Percentiles rank a stretch among this genome's conserved stretches.
Conservation (phyloP, 169 alveolate genomes). For the Plasmodium malariae region DNA sequence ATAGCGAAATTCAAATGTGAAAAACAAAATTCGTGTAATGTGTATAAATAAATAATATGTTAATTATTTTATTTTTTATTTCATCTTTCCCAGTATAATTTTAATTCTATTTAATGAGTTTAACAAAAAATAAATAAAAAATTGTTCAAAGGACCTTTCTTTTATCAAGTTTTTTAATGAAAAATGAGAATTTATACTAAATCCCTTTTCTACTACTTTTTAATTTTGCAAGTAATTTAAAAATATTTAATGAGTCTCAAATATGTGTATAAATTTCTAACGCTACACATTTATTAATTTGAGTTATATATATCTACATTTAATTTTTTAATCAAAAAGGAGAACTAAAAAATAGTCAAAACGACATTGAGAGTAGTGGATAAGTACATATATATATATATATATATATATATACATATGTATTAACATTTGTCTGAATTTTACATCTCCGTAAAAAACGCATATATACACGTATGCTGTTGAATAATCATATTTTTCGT, state of each 20-base stretch:
- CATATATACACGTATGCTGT: neutral
- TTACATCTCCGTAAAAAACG: neutral
- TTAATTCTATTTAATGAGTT: neutral
- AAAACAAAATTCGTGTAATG: constrained; percentile 25
- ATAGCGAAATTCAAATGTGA: constrained; percentile 6
- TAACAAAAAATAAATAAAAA: constrained; percentile 1
- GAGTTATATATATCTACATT: neutral
- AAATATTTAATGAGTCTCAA: constrained; percentile 16
- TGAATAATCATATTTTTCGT: no score
- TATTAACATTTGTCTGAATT: neutral
- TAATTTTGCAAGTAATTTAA: constrained; percentile 48
- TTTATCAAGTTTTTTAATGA: constrained; percentile 18
- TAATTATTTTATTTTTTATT: constrained; percentile 6
- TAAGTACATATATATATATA: neutral
- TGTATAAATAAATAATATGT: constrained; percentile 28
- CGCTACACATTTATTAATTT: neutral
- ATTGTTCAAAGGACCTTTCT: neutral
- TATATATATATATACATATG: constrained; percentile 5
- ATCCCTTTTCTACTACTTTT: constrained; percentile 25
- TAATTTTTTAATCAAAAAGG: neutral
- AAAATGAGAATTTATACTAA: constrained; percentile 34
- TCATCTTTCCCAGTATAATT: constrained; percentile 4
- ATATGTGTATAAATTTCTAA: constrained; percentile 1
- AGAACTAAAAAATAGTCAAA: neutral
- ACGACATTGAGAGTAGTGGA: neutral